These are phyloP conservation scores for Puccinia triticina DNA, from an alignment of 1,284 basidiomycete genomes.

Conservation along the genomic window DNA sequence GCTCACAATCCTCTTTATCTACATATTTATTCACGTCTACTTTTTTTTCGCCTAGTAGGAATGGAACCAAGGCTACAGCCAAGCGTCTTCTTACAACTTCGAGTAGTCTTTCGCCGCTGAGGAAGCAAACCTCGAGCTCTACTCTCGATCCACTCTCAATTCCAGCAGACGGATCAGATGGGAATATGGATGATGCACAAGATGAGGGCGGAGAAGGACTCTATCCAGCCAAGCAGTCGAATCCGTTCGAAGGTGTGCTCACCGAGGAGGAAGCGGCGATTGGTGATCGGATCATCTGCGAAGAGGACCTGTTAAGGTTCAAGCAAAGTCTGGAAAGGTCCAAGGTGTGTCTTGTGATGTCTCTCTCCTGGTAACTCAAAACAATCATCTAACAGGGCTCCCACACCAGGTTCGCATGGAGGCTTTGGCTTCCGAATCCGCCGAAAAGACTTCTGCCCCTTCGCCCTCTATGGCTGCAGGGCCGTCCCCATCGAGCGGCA, in stretches of 20 bases:
- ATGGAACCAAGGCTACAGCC: neutral
- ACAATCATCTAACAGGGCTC: neutral
- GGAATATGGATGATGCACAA: neutral
- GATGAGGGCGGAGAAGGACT: neutral
- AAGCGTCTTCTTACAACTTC: neutral
- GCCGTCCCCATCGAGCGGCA: neutral
- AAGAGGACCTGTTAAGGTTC: constrained; percentile 40
- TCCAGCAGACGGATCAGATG: neutral
- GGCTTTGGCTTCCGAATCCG: constrained; percentile 7
- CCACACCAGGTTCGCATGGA: constrained; percentile 26
- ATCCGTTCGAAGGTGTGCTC: constrained; percentile 31
- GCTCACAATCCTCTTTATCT: neutral
- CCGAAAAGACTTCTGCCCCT: constrained; percentile 9
- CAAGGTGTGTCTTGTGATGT: constrained; percentile 1
- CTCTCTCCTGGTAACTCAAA: neutral
- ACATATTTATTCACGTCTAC: neutral
- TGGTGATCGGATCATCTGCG: constrained; percentile 35
- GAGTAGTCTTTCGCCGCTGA: constrained; percentile 1
- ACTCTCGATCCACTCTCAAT: neutral
- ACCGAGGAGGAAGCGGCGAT: constrained; percentile 33
- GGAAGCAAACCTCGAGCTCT: constrained; percentile 16
- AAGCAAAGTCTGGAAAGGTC: constrained; percentile 31
- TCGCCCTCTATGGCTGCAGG: neutral
- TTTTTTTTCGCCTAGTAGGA: neutral
- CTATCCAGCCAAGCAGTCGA: neutral